These are phyloP conservation scores for Volvox carteri DNA, from an alignment of 163 green algal species.

Conservation along the genomic window DNA sequence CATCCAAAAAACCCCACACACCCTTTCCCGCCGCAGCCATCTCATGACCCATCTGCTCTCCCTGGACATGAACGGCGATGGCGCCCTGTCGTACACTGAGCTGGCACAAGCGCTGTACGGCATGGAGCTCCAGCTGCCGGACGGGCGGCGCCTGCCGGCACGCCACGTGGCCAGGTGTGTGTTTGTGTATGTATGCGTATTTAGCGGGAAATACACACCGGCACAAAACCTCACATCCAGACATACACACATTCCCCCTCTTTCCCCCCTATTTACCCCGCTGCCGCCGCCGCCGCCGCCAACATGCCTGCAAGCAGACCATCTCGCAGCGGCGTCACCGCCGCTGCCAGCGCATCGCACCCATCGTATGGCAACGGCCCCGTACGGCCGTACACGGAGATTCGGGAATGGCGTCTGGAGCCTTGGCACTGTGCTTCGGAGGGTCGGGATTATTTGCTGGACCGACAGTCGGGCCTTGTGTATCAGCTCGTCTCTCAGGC, in stretches of 20 bases:
- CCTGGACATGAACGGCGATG: slow-evolving; percentile 60
- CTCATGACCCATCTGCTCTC: slow-evolving; percentile 55
- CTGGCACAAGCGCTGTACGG: slow-evolving; percentile 46
- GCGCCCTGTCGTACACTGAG: slow-evolving; percentile 54
- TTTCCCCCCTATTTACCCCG: too few relatives aligned
- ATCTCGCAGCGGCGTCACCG: too few relatives aligned
- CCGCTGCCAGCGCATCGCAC: not conserved
- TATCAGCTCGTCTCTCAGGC: not conserved
- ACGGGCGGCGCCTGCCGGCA: not conserved
- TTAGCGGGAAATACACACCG: too few relatives aligned
- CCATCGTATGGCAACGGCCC: not conserved
- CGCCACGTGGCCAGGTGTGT: slow-evolving; percentile 12
- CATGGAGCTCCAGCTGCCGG: slow-evolving; percentile 49
- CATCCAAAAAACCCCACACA: not conserved
- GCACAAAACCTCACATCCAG: not conserved
- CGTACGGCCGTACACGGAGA: slow-evolving; percentile 5
- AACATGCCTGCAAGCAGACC: too few relatives aligned
- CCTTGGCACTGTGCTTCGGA: slow-evolving; percentile 23
- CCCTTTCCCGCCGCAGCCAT: not conserved
- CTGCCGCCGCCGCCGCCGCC: too few relatives aligned
- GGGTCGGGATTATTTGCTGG: slow-evolving; percentile 30
- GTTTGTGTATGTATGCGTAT: not conserved
- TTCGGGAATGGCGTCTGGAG: slow-evolving; percentile 49
- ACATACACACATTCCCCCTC: too few relatives aligned
- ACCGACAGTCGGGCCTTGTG: slow-evolving; percentile 22